Evolutionary conservation across 495 filamentous ascomycete species (phyloP).

Genomic region (Pseudoneurospora amorphoporcata): DNA sequence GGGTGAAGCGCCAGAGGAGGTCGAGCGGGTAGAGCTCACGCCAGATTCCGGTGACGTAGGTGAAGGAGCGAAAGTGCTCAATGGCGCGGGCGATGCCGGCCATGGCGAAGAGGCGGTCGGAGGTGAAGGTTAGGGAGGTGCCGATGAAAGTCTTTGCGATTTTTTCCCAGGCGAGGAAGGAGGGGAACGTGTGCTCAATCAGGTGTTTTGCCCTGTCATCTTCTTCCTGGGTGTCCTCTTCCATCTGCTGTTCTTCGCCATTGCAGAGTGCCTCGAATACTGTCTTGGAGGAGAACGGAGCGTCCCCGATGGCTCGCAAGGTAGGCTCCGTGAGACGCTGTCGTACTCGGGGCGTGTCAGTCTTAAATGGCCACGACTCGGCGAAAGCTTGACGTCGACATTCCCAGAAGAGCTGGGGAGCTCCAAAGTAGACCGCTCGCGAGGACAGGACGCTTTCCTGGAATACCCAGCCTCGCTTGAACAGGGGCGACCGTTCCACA

Average conservation of each 20-base stretch:
- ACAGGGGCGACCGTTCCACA: constrained; percentile 1
- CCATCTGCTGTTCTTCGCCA: background rate
- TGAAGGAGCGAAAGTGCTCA: constrained; percentile 2
- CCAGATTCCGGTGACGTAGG: constrained; percentile 15
- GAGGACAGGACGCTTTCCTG: constrained; percentile 7
- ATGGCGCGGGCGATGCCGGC: constrained; percentile 14
- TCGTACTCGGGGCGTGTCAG: background rate
- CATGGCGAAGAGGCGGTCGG: constrained; percentile 13
- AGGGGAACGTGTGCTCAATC: background rate
- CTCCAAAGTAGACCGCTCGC: constrained; percentile 6
- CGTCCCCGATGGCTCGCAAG: background rate
- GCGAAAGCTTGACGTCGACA: background rate
- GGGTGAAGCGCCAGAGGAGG: constrained; percentile 2
- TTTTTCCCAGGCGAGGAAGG: background rate
- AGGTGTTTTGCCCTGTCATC: background rate
- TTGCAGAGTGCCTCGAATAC: background rate
- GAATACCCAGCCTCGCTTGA: constrained; percentile 9
- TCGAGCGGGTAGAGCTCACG: constrained; percentile 3
- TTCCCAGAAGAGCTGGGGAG: constrained; percentile 7
- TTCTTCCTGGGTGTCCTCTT: background rate
- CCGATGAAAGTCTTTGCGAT: background rate
- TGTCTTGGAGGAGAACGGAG: background rate
- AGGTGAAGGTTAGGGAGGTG: constrained; percentile 6
- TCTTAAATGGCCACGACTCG: background rate
- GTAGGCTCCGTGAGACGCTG: background rate